phyloP scores from a whole-genome alignment of 768 basidiomycete species.

The Mycena olivaceomarginata region DNA sequence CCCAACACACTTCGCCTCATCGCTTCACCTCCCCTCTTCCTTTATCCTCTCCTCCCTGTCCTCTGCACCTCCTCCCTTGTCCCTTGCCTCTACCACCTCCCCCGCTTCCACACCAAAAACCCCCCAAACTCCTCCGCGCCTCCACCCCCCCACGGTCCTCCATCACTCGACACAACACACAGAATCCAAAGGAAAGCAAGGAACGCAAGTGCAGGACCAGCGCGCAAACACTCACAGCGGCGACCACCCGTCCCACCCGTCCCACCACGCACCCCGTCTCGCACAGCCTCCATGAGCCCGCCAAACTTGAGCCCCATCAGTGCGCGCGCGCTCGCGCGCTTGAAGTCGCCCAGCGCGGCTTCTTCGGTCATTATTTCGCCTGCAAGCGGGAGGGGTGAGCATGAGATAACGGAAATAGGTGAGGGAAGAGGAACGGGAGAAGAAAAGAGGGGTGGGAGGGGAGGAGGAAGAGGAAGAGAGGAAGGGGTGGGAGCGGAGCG shows the following conservation, averaged over 20 bases:
- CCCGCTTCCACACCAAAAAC: no score
- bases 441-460: neutral
- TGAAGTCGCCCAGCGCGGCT: slow-evolving; percentile 87
- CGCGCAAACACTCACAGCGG: slow-evolving; percentile 1
- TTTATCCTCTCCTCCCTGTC: no score
- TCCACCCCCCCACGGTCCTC: no score
- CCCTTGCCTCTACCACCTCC: no score
- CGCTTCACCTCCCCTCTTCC: no score
- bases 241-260: slow-evolving; percentile 22
- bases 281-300: slow-evolving; percentile 86
- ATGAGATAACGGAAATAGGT: neutral
- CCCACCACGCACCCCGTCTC: slow-evolving; percentile 79
- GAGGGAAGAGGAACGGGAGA: neutral
- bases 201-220: neutral
- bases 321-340: slow-evolving; percentile 79
- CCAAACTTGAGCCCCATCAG: slow-evolving; percentile 93
- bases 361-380: slow-evolving; percentile 89
- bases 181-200: no score
- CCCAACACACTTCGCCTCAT: no score
- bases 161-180: no score
- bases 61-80: no score
- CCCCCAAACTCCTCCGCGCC: no score
- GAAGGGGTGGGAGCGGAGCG: no score
- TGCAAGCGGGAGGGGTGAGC: neutral
- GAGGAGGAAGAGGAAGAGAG: no score